Evolutionary conservation across 2,329 filamentous ascomycete species (phyloP).

Genomic region (Fusarium miscanthi): DNA sequence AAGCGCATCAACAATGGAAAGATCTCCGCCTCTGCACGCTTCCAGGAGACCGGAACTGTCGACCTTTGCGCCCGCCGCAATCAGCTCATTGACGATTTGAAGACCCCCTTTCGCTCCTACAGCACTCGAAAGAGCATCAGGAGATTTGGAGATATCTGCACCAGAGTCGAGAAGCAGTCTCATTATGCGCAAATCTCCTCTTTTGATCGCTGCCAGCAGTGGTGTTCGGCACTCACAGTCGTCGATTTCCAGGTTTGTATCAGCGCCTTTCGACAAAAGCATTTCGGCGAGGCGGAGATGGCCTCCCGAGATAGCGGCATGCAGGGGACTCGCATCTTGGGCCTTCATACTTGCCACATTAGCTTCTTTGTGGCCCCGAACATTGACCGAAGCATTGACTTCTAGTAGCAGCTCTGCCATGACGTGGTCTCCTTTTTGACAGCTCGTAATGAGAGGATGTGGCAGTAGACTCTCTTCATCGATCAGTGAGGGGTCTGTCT

Average conservation of each 20-base stretch:
- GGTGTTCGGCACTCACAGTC: not conserved
- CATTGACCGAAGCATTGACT: not conserved
- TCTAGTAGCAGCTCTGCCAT: not conserved
- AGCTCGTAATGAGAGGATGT: not conserved
- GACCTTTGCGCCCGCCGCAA: not conserved
- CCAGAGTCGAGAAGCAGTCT: conserved; percentile 1
- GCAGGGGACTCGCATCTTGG: conserved; percentile 5
- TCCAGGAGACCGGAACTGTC: not conserved
- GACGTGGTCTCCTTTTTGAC: not conserved
- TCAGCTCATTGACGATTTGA: conserved; percentile 3
- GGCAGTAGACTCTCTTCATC: not conserved
- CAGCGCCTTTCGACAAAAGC: conserved; percentile 4
- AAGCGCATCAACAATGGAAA: not conserved
- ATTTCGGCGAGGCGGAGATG: not conserved
- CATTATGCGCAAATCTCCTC: not conserved
- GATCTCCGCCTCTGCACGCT: not conserved
- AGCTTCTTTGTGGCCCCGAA: not conserved
- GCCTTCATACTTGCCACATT: not conserved
- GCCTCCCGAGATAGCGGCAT: not conserved
- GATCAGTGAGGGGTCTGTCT: not conserved
- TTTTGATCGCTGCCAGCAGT: not conserved
- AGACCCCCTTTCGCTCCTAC: not conserved
- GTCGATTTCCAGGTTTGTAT: not conserved
- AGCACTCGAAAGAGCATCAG: not conserved
- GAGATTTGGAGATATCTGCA: not conserved